A percentile compares a stretch with the other conserved stretches of the same genome.
Evolutionary conservation across 2,329 filamentous ascomycete genomes (phyloP).

Genomic region (Clonostachys sp.): DNA sequence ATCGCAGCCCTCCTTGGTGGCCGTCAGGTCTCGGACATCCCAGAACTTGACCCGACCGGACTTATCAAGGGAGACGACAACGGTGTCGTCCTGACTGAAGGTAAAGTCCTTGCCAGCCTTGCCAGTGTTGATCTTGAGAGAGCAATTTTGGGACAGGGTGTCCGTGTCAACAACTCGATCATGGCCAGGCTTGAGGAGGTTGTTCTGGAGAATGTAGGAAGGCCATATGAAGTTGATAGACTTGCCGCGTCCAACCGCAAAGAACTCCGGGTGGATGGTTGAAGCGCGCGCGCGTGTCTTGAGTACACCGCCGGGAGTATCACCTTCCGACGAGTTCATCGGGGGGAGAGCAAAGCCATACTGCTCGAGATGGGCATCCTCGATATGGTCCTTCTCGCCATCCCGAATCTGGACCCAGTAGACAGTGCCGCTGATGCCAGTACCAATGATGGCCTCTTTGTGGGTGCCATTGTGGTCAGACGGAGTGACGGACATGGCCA

Average conservation of each 20-base stretch:
- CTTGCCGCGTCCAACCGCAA: conserved; percentile 92
- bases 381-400: conserved; percentile 72
- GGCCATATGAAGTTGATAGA: conserved; percentile 87
- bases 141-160: conserved; percentile 79
- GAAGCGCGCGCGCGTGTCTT: conserved; percentile 94
- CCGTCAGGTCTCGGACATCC: conserved; percentile 81
- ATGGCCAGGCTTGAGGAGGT: conserved; percentile 58
- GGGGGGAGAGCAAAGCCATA: conserved; percentile 88
- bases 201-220: conserved; percentile 56
- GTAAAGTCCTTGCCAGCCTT: conserved; percentile 98
- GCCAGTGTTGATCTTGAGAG: conserved; percentile 89
- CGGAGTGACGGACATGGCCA: conserved; percentile 71
- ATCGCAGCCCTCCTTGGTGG: conserved; percentile 45
- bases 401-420: conserved; percentile 87
- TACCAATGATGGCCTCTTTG: conserved; percentile 82
- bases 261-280: conserved; percentile 84
- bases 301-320: conserved; percentile 84
- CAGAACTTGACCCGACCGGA: conserved; percentile 96
- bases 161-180: conserved; percentile 79
- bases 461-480: conserved; percentile 50
- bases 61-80: conserved; percentile 94
- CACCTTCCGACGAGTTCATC: conserved; percentile 79
- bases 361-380: conserved; percentile 73
- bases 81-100: conserved; percentile 93
- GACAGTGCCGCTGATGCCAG: conserved; percentile 91